Evolutionary conservation across 2,329 filamentous ascomycete genomes (phyloP).

Genomic region (Metarhizium humberi): DNA sequence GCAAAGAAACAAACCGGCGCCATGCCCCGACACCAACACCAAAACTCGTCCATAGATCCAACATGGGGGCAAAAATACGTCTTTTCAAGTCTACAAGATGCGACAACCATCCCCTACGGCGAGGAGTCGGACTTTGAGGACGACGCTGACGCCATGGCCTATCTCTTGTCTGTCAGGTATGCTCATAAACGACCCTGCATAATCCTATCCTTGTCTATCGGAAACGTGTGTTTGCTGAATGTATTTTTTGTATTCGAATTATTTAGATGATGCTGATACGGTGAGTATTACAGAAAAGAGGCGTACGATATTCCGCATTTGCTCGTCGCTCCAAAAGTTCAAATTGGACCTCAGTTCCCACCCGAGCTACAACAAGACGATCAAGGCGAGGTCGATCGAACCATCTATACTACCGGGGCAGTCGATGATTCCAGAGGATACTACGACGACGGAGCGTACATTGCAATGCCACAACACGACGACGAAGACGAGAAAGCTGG

Average conservation of each 20-base stretch:
- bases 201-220: background rate
- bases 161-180: slow-evolving; percentile 64
- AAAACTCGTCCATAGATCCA: slow-evolving; percentile 44
- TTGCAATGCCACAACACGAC: slow-evolving; percentile 43
- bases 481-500: slow-evolving; percentile 16
- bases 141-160: slow-evolving; percentile 58
- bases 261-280: slow-evolving; percentile 34
- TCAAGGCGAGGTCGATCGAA: slow-evolving; percentile 7
- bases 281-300: slow-evolving; percentile 56
- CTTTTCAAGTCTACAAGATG: slow-evolving; percentile 52
- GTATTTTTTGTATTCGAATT: background rate
- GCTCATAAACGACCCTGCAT: slow-evolving; percentile 13
- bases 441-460: slow-evolving; percentile 73
- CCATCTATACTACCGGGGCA: slow-evolving; percentile 37
- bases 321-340: slow-evolving; percentile 51
- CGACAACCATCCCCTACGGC: slow-evolving; percentile 34
- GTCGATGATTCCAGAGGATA: slow-evolving; percentile 54
- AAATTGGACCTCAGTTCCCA: slow-evolving; percentile 42
- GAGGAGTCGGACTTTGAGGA: slow-evolving; percentile 60
- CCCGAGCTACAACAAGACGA: slow-evolving; percentile 21
- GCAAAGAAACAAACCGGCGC: slow-evolving; percentile 13
- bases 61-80: slow-evolving; percentile 65
- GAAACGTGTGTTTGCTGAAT: slow-evolving; percentile 2
- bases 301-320: slow-evolving; percentile 65
- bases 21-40: slow-evolving; percentile 30